A percentile compares a stretch with the other conserved stretches of the same genome.
Conservation (phyloP, 2,329 filamentous ascomycete species). For the Pseudopithomyces maydicus region DNA sequence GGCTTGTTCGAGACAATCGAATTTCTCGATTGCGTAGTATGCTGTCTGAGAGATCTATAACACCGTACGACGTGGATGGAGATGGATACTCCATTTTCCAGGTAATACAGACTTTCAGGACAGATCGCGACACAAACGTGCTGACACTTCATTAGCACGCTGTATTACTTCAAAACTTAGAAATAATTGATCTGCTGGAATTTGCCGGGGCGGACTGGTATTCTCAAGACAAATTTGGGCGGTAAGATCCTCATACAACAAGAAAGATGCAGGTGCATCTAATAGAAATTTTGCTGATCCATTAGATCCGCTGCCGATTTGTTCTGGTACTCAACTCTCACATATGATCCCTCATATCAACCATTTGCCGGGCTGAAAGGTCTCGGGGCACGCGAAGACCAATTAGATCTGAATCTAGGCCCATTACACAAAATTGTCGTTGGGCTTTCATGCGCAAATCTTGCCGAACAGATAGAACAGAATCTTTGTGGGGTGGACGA, state of each 20-base stretch:
- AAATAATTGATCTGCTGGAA: not conserved
- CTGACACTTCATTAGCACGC: not conserved
- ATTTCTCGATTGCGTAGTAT: not conserved
- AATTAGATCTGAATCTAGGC: not conserved
- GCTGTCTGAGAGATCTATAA: not conserved
- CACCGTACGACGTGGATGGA: not conserved
- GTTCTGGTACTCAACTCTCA: not conserved
- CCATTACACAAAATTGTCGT: not conserved
- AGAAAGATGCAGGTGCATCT: no score
- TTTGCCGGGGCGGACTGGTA: not conserved
- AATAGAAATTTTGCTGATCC: not conserved
- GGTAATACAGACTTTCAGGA: not conserved
- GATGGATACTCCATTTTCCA: not conserved
- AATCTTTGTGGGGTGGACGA: not conserved
- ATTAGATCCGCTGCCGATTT: not conserved
- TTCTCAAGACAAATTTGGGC: conserved; percentile 1
- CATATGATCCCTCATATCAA: not conserved
- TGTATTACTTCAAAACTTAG: not conserved
- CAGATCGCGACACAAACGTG: not conserved
- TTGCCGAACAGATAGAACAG: not conserved
- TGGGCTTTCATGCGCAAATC: conserved; percentile 1
- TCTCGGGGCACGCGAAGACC: not conserved
- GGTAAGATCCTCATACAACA: not conserved
- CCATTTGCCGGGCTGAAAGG: not conserved
- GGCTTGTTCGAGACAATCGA: not conserved